phyloP scores from a whole-genome alignment of 805 yeast species.

The Yamadazyma takamatsuzukensis region DNA sequence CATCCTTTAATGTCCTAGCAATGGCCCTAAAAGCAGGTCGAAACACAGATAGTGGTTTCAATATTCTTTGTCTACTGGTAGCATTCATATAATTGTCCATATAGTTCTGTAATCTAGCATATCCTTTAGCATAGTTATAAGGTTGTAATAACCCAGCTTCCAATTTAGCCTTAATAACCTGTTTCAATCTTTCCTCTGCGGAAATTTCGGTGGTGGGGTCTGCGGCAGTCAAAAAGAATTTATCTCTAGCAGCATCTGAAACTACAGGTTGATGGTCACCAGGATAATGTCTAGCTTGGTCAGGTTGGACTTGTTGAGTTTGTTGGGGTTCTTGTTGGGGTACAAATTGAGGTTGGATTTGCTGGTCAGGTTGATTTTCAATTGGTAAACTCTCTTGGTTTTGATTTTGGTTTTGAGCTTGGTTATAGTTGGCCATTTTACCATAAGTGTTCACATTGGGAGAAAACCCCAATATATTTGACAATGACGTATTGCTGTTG shows the following conservation, averaged over 20 bases:
- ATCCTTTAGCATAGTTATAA: slow-evolving; percentile 90
- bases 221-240: slow-evolving; percentile 92
- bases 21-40: slow-evolving; percentile 93
- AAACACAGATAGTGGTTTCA: slow-evolving; percentile 80
- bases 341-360: slow-evolving; percentile 8
- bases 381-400: too few relatives aligned
- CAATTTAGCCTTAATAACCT: slow-evolving; percentile 88
- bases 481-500: slow-evolving; percentile 12
- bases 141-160: slow-evolving; percentile 93
- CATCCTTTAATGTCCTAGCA: slow-evolving; percentile 84
- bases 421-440: background rate
- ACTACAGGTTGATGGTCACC: slow-evolving; percentile 37
- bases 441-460: slow-evolving; percentile 18
- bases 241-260: slow-evolving; percentile 82
- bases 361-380: slow-evolving; percentile 9
- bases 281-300: slow-evolving; percentile 2
- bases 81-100: slow-evolving; percentile 92
- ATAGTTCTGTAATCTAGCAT: slow-evolving; percentile 81
- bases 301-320: slow-evolving; percentile 7
- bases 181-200: slow-evolving; percentile 89
- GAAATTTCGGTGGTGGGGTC: slow-evolving; percentile 94
- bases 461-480: slow-evolving; percentile 23
- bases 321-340: slow-evolving; percentile 12
- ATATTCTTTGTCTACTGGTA: slow-evolving; percentile 76
- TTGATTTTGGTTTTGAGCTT: slow-evolving; percentile 1